Evolutionary conservation across 1,284 basidiomycete species (phyloP).

Genomic region (Paramarasmius palmivorus): DNA sequence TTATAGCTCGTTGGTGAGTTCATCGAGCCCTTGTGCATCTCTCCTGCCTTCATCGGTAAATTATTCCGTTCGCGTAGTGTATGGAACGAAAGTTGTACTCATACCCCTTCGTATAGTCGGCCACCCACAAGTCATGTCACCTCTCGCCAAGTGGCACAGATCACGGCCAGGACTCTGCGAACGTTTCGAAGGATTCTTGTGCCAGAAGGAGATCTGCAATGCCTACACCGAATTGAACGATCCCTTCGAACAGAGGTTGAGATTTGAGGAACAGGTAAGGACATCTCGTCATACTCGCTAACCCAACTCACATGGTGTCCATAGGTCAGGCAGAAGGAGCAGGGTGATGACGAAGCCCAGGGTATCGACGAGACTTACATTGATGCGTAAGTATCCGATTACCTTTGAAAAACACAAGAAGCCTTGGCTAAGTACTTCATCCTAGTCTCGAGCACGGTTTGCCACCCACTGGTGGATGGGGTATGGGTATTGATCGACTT

Average conservation of each 20-base stretch:
- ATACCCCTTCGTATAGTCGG: constrained; percentile 60
- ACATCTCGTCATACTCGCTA: neutral
- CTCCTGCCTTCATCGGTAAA: constrained; percentile 91
- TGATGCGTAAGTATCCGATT: constrained; percentile 67
- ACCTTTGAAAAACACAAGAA: neutral
- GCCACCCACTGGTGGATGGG: constrained; percentile 97
- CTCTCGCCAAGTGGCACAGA: constrained; percentile 95
- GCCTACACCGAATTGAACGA: constrained; percentile 99
- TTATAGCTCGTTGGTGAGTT: constrained; percentile 91
- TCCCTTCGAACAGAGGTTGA: constrained; percentile 93
- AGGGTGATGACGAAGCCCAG: constrained; percentile 97
- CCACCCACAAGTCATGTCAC: constrained; percentile 99
- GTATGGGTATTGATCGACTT: constrained; percentile 89
- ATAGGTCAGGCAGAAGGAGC: constrained; percentile 88
- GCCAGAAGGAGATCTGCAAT: constrained; percentile 97
- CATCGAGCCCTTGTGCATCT: constrained; percentile 96
- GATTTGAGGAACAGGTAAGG: constrained; percentile 91
- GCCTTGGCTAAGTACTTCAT: constrained; percentile 13
- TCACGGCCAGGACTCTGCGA: constrained; percentile 94
- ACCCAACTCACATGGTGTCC: neutral
- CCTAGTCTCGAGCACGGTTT: constrained; percentile 92
- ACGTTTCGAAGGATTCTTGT: constrained; percentile 98
- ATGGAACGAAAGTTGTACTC: neutral
- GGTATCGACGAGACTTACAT: constrained; percentile 95
- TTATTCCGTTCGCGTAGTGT: constrained; percentile 9